Percentiles rank a stretch among this genome's conserved stretches.
phyloP scores from a whole-genome alignment of 2,329 filamentous ascomycete genomes.

The Cladophialophora immunda region DNA sequence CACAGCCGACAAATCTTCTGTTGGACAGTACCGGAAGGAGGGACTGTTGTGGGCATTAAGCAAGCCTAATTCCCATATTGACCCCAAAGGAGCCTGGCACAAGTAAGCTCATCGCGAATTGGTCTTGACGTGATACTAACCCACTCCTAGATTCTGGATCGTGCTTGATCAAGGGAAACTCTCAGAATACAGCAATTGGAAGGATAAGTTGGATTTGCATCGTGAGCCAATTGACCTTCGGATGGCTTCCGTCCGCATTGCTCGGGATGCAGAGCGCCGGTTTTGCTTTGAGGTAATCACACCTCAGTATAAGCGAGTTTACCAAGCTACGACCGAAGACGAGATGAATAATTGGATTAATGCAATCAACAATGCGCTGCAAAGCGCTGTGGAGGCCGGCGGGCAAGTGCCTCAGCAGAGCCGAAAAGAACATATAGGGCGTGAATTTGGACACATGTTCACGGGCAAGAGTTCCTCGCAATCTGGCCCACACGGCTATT shows the following conservation, averaged over 20 bases:
- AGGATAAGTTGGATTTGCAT: conserved; percentile 93
- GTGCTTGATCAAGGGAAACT: conserved; percentile 95
- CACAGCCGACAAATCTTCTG: conserved; percentile 57
- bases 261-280: conserved; percentile 88
- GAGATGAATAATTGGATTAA: conserved; percentile 98
- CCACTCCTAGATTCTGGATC: conserved; percentile 83
- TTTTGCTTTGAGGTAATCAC: conserved; percentile 99
- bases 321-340: conserved; percentile 96
- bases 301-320: conserved; percentile 92
- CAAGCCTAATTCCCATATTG: conserved; percentile 89
- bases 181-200: conserved; percentile 99
- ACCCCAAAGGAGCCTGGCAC: conserved; percentile 96
- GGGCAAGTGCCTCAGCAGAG: conserved; percentile 61
- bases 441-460: conserved; percentile 80
- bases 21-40: conserved; percentile 81
- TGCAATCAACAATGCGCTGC: conserved; percentile 91
- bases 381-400: conserved; percentile 90
- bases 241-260: conserved; percentile 95
- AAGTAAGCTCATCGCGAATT: conserved; percentile 70
- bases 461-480: conserved; percentile 83
- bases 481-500: conserved; percentile 63
- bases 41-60: conserved; percentile 94
- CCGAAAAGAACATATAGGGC: conserved; percentile 61
- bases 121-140: conserved; percentile 41
- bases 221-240: conserved; percentile 98